Evolutionary conservation across 352 stramenopile species (phyloP), one percentile per base, ranked within the genome.

Genomic region (Globisporangium abappressorium): DNA sequence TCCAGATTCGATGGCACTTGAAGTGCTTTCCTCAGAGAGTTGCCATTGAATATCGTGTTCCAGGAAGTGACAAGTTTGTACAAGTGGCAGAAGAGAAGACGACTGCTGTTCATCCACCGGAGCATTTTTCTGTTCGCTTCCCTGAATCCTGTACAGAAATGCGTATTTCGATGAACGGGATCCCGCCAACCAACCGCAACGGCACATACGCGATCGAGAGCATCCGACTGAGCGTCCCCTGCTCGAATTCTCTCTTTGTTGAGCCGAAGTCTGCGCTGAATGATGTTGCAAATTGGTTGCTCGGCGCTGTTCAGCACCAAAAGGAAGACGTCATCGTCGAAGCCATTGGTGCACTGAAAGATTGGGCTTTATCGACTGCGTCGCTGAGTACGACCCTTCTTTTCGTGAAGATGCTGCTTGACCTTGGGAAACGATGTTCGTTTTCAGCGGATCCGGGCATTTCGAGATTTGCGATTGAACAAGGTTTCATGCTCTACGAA

Each of bases 311-410:
- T 12, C 47, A 70, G 14, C 70, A 77, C 65, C 41, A 18, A 22
- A 81, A 89, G 64, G 77, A 92, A 69, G 75, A 83, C 30, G 65
- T 95, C 46, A 75, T 70, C 6, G 56, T 87, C 20, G 80, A 96
- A 73, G 87, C 85, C 2, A 85, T 94, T 57, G 65, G 73, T 0
- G 81, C 82, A 36, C 53, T 96, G 12, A 77, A 79, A 18, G 74
- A 80, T 0, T 96, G 89, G 89, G 84, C 84, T 22, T 66, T 96
- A n/a, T 77, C 89, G 20, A 95, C 89, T 0, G 85, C 84, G 7
- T 93, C 86, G n/a, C 75, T 96, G 33, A 76, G 79, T 47, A 79
- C 81, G 11, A 83, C 87, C 0, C 68, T 95, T 68, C 58, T 83
- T n/a, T 95, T 92, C 71, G 71, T 95, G 20, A 53, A 87, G 49